Percentiles rank a stretch among this genome's conserved stretches.
Evolutionary conservation across 768 basidiomycete genomes (phyloP).

Genomic region (Dentipellis sp.): DNA sequence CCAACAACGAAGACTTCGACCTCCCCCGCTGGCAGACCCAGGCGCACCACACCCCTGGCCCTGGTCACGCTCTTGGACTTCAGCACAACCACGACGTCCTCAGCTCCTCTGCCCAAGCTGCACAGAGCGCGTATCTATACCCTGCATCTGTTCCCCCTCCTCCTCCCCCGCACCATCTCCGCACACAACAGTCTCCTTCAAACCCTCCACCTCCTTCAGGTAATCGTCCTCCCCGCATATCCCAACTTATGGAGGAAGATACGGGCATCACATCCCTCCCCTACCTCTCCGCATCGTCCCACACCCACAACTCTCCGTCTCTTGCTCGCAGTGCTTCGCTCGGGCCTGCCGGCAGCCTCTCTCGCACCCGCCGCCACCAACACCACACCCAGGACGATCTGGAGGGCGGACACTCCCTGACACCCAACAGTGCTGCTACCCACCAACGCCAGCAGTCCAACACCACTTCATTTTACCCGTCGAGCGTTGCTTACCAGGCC

Average conservation of each 20-base stretch:
- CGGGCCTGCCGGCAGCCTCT: constrained; percentile 28
- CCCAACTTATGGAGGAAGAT: constrained; percentile 62
- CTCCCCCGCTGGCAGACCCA: constrained; percentile 49
- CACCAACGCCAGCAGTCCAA: constrained; percentile 25
- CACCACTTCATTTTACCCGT: constrained; percentile 42
- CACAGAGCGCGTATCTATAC: constrained; percentile 49
- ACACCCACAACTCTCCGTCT: constrained; percentile 40
- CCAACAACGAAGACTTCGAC: constrained; percentile 82
- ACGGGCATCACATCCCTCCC: constrained; percentile 21
- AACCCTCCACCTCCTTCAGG: constrained; percentile 7
- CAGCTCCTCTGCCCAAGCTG: constrained; percentile 54
- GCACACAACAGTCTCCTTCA: constrained; percentile 27
- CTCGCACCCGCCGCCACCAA: constrained; percentile 55
- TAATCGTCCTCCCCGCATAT: constrained; percentile 48
- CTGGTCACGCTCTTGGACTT: neutral
- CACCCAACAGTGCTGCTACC: constrained; percentile 21
- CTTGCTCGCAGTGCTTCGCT: constrained; percentile 64
- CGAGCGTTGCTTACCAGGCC: constrained; percentile 45
- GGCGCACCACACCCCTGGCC: constrained; percentile 20
- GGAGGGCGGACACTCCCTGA: constrained; percentile 39
- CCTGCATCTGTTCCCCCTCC: constrained; percentile 38
- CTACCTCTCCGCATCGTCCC: constrained; percentile 42
- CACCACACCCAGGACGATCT: constrained; percentile 66
- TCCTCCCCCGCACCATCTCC: constrained; percentile 26
- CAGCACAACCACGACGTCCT: constrained; percentile 25